Evolutionary conservation across 202 grass and related monocot species (phyloP).

Genomic region (Schoenoplectus triqueter): DNA sequence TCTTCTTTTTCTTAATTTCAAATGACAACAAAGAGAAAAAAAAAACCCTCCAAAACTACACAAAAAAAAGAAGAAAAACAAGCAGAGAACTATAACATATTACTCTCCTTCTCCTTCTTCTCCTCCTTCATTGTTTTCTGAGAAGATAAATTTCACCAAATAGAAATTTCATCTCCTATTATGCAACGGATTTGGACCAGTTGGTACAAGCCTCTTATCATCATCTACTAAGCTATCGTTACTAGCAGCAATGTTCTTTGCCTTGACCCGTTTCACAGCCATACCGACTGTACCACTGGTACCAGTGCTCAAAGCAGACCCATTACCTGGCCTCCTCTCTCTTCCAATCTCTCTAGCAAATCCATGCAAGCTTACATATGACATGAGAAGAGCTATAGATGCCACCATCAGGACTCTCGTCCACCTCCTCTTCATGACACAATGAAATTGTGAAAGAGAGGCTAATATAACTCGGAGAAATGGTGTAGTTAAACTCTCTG

Average conservation of each 20-base stretch:
- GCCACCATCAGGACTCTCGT: constrained; percentile 36
- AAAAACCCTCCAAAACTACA: constrained; percentile 39
- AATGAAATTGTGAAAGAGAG: not conserved
- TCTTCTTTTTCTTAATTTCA: constrained; percentile 40
- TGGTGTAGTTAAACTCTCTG: constrained; percentile 19
- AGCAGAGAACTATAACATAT: constrained; percentile 29
- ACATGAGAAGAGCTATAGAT: constrained; percentile 44
- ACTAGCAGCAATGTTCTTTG: constrained; percentile 10
- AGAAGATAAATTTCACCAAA: not conserved
- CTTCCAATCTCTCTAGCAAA: constrained; percentile 48
- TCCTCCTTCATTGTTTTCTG: constrained; percentile 7
- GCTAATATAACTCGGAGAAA: not conserved
- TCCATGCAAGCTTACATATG: constrained; percentile 34
- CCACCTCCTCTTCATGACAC: constrained; percentile 52
- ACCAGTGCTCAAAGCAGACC: constrained; percentile 23
- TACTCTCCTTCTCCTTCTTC: constrained; percentile 42
- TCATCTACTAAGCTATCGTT: constrained; percentile 38
- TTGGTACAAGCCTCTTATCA: constrained; percentile 63
- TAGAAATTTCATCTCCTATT: constrained; percentile 47
- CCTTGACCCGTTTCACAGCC: not conserved
- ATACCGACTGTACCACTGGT: not conserved
- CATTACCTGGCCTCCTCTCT: not conserved
- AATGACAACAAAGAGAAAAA: constrained; percentile 22
- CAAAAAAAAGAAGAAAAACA: constrained; percentile 33
- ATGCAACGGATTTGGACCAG: constrained; percentile 69